A percentile compares a stretch with the other conserved stretches of the same genome.
Evolutionary conservation across 2,329 filamentous ascomycete species (phyloP).

Genomic region (Botrytis porri): DNA sequence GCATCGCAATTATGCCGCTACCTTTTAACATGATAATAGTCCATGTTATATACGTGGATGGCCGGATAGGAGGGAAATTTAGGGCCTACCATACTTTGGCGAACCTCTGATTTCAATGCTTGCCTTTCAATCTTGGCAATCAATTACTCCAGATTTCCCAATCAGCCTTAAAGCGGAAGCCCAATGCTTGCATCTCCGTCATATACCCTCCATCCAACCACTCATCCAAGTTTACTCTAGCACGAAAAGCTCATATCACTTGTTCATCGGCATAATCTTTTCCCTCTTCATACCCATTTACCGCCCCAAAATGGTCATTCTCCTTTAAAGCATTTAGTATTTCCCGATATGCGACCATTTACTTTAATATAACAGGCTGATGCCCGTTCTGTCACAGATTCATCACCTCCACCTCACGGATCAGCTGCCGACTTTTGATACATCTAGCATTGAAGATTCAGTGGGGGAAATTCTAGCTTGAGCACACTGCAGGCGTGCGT

Average conservation of each 20-base stretch:
- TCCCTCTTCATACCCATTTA: slow-evolving; percentile 25
- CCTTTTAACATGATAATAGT: slow-evolving; percentile 13
- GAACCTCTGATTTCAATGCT: slow-evolving; percentile 30
- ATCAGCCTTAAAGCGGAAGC: slow-evolving; percentile 39
- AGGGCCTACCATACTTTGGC: slow-evolving; percentile 28
- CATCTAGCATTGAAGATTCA: slow-evolving; percentile 25
- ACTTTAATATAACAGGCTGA: slow-evolving; percentile 32
- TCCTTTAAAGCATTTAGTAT: slow-evolving; percentile 21
- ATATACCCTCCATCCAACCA: slow-evolving; percentile 32
- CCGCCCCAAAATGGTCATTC: slow-evolving; percentile 31
- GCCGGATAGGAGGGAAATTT: slow-evolving; percentile 31
- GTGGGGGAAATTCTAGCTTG: slow-evolving; percentile 30
- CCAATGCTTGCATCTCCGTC: slow-evolving; percentile 34
- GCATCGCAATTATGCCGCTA: not conserved
- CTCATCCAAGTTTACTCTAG: slow-evolving; percentile 26
- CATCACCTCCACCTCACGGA: slow-evolving; percentile 31
- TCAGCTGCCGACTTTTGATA: slow-evolving; percentile 36
- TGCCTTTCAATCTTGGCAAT: slow-evolving; percentile 28
- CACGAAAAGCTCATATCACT: slow-evolving; percentile 27
- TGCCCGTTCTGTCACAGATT: slow-evolving; percentile 34
- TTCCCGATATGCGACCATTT: slow-evolving; percentile 28
- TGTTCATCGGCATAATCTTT: slow-evolving; percentile 29
- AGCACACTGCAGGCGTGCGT: slow-evolving; percentile 31
- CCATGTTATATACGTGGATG: slow-evolving; percentile 26
- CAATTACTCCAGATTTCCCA: slow-evolving; percentile 37